These are phyloP conservation scores for Viridothelium virens DNA, from an alignment of 495 filamentous ascomycete species.

Conservation along the genomic window DNA sequence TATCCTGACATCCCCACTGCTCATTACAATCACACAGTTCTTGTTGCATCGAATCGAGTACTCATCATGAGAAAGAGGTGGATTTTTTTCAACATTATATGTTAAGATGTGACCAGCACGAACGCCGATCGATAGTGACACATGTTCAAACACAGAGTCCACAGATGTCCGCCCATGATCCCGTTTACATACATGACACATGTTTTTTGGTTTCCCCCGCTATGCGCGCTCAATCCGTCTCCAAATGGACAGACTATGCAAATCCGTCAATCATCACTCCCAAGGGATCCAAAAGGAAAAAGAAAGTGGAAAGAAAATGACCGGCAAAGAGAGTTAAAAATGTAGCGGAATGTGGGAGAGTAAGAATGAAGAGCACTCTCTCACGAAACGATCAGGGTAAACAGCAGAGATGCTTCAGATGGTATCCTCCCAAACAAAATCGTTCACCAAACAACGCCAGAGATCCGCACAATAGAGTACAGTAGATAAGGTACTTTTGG, in stretches of 20 bases:
- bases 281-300: background rate
- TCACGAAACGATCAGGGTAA: background rate
- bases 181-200: conserved; percentile 11
- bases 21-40: too few relatives aligned
- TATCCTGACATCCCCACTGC: background rate
- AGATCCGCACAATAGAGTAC: conserved; percentile 8
- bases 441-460: background rate
- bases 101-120: conserved; percentile 2
- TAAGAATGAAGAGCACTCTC: background rate
- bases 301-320: background rate
- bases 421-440: background rate
- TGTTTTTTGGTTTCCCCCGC: conserved; percentile 7
- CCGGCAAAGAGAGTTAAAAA: background rate
- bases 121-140: background rate
- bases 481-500: background rate
- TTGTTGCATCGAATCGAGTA: background rate
- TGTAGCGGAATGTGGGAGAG: background rate
- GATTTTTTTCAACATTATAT: conserved; percentile 12
- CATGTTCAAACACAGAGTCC: background rate
- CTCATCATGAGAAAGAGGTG: background rate
- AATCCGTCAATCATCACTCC: conserved; percentile 8
- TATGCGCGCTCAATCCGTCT: conserved; percentile 8
- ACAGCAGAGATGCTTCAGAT: background rate
- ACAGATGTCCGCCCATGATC: conserved; percentile 3
- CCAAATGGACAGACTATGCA: conserved; percentile 8